These are phyloP conservation scores for Saccharomycopsis selenospora DNA, from an alignment of 805 yeast species.

Conservation along the genomic window DNA sequence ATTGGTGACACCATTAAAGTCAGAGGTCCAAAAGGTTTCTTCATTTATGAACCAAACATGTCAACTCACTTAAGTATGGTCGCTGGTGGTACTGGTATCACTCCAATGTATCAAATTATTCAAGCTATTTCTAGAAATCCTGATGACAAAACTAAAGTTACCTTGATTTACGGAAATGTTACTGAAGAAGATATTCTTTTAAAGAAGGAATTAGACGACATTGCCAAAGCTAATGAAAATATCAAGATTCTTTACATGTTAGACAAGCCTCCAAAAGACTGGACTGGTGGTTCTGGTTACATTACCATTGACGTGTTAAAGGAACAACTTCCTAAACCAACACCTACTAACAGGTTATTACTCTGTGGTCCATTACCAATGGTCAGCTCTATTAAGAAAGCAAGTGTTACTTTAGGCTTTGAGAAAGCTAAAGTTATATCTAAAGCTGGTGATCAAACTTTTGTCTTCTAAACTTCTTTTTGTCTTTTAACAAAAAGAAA, in stretches of 20 bases:
- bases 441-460: conserved; percentile 84
- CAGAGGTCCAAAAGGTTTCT: conserved; percentile 88
- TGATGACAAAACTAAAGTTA: conserved; percentile 66
- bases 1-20: conserved; percentile 75
- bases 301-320: conserved; percentile 69
- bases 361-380: conserved; percentile 94
- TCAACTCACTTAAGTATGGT: conserved; percentile 74
- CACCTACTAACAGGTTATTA: conserved; percentile 59
- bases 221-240: conserved; percentile 49
- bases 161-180: conserved; percentile 75
- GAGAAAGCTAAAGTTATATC: conserved; percentile 83
- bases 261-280: conserved; percentile 59
- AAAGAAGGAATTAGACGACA: conserved; percentile 68
- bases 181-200: conserved; percentile 73
- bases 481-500: too few species aligned
- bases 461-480: conserved; percentile 51
- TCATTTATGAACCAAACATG: conserved; percentile 76
- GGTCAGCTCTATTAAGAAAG: conserved; percentile 79
- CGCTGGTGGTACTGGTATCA: conserved; percentile 95
- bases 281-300: conserved; percentile 77
- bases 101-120: conserved; percentile 92
- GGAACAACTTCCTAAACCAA: conserved; percentile 52
- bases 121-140: conserved; percentile 75
- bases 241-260: conserved; percentile 67
- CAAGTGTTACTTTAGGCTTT: conserved; percentile 59